Conservation (phyloP, 1,284 basidiomycete genomes). For the Papiliotrema flavescens region DNA sequence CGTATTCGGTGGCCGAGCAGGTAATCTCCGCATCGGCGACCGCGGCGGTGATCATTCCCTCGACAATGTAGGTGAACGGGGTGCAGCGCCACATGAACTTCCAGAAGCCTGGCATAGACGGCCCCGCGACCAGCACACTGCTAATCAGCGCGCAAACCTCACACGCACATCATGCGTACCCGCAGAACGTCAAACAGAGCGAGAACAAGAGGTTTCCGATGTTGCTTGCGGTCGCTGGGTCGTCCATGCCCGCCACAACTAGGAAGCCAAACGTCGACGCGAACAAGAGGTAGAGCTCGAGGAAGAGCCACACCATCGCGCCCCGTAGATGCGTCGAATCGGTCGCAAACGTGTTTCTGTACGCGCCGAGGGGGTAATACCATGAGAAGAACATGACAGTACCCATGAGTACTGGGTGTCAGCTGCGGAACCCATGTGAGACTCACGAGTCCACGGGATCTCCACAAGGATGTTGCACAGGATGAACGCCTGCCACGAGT, state of each 20-base stretch:
- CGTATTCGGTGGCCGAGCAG: too few relatives aligned
- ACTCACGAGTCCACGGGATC: conserved; percentile 38
- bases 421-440: too few relatives aligned
- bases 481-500: conserved; percentile 71
- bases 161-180: conserved; percentile 15
- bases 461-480: conserved; percentile 48
- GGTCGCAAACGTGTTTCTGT: conserved; percentile 44
- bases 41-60: conserved; percentile 47
- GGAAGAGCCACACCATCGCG: conserved; percentile 44
- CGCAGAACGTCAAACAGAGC: conserved; percentile 50
- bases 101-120: conserved; percentile 65
- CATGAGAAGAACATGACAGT: conserved; percentile 49
- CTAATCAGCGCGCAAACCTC: neutral
- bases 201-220: conserved; percentile 50
- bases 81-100: conserved; percentile 76
- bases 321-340: conserved; percentile 40
- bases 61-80: conserved; percentile 60
- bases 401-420: conserved; percentile 52
- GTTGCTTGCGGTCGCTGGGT: conserved; percentile 49
- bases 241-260: conserved; percentile 42
- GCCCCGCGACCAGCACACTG: conserved; percentile 50
- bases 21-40: conserved; percentile 40
- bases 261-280: conserved; percentile 47
- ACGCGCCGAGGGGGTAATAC: conserved; percentile 50
- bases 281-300: conserved; percentile 47